Evolutionary conservation across 2,329 filamentous ascomycete species (phyloP).

Genomic region (Leptographium galeiforme): DNA sequence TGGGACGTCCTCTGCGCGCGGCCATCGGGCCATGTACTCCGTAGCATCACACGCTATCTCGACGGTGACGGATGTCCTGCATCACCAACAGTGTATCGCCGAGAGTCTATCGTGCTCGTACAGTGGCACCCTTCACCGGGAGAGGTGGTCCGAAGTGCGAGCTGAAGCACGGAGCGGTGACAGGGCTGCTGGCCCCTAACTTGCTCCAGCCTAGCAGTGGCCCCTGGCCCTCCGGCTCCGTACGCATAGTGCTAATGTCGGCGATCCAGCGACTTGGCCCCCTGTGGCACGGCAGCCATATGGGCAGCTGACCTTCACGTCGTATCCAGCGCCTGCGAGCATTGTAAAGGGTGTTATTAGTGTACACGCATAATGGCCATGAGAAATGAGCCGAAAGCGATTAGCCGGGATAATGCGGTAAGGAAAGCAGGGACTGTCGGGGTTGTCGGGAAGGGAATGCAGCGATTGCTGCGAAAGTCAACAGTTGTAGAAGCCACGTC

Average conservation of each 20-base stretch:
- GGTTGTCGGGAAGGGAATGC: no score
- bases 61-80: not conserved
- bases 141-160: not conserved
- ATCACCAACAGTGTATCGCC: not conserved
- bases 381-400: not conserved
- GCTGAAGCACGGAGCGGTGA: not conserved
- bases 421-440: not conserved
- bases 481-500: no score
- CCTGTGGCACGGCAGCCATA: not conserved
- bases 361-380: not conserved
- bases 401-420: not conserved
- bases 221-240: no score
- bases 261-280: not conserved
- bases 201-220: no score
- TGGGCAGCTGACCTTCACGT: not conserved
- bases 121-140: not conserved
- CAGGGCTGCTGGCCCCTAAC: no score
- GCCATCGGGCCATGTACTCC: constrained; percentile 9
- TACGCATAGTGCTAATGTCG: not conserved
- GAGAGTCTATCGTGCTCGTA: no score
- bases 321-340: not conserved
- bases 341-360: not conserved
- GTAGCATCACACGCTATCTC: constrained; percentile 7
- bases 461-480: no score
- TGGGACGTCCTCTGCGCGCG: constrained; percentile 3